Base-by-base conservation (phyloP, 768 basidiomycete genomes). In the Punctularia strigosozonata region DNA sequence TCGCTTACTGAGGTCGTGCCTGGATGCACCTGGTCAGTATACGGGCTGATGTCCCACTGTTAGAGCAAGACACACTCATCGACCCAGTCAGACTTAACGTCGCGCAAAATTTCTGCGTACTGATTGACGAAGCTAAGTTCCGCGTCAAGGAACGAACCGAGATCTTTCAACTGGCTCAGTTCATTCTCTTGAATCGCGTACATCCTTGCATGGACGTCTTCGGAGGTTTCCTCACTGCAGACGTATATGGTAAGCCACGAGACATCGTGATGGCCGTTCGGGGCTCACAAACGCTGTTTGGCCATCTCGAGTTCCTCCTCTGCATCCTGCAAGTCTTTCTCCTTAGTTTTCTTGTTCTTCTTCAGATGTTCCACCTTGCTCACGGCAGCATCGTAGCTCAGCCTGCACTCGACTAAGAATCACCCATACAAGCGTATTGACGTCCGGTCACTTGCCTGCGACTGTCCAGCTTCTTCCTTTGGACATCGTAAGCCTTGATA, bases 401-500 rank as follows among this genome's bases (percentile, higher is more conserved):
- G 56, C 51, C 90, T 90, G 38, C 19, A 21, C 22, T n/a, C 46
- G 18, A n/a, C 31, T 0, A 6, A 34, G 13, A 37, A 15, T 6
- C 28, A 18, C 20, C 31, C 6, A 34, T 18, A 26, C 45, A 20
- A 10, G 10, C 8, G 10, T 8, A 10, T 10, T 20, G 33, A 19
- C 10, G 10, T 10, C 18, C 14, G 13, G 23, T 35, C 8, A 54
- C 66, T 37, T 43, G 84, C 88, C 86, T 69, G 51, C 87, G 65
- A 37, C 81, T 88, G 41, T 94, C 89, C 13, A 92, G 59, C 54
- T 90, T 92, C 71, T 90, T 94, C 44, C 77, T 73, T 43, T 81
- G 68, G 4, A 64, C 53, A 41, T 89, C 81, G 46, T 85, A 92
- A 40, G 90, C 89, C 51, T 80, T 86, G 52, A 94, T 79, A 21